Evolutionary conservation across 2,329 filamentous ascomycete species (phyloP).

Genomic region (Nannizziopsis barbatae): DNA sequence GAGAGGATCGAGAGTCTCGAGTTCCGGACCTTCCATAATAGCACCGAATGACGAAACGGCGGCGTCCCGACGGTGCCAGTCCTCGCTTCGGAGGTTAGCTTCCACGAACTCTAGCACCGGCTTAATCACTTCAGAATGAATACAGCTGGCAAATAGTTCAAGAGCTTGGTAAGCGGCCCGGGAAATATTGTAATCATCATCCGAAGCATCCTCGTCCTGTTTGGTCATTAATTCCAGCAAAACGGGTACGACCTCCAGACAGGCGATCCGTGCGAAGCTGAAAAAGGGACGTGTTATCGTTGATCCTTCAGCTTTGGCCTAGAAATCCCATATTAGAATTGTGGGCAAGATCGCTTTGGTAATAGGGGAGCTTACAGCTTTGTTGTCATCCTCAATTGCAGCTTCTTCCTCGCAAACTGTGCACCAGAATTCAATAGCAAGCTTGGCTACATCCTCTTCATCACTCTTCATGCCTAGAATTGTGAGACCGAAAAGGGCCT

Average conservation of each 20-base stretch:
- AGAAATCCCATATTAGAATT: conserved; percentile 4
- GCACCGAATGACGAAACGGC: conserved; percentile 95
- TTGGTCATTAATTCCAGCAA: conserved; percentile 80
- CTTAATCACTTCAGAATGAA: conserved; percentile 70
- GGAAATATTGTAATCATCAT: conserved; percentile 96
- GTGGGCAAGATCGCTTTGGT: conserved; percentile 8
- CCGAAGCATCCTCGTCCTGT: conserved; percentile 91
- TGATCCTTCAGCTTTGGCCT: conserved; percentile 57
- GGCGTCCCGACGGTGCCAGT: conserved; percentile 92
- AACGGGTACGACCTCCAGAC: conserved; percentile 86
- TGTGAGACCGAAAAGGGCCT: conserved; percentile 92
- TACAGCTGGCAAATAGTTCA: conserved; percentile 87
- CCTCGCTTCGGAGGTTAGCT: conserved; percentile 72
- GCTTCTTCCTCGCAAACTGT: conserved; percentile 99
- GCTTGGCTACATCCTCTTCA: conserved; percentile 94
- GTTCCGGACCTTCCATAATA: conserved; percentile 97
- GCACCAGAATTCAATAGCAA: conserved; percentile 99
- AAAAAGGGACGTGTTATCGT: conserved; percentile 85
- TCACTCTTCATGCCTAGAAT: conserved; percentile 98
- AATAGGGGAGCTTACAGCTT: conserved; percentile 45
- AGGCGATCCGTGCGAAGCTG: conserved; percentile 89
- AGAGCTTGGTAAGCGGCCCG: conserved; percentile 93
- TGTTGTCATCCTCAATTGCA: conserved; percentile 93
- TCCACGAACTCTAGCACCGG: conserved; percentile 88
- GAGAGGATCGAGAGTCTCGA: conserved; percentile 80